Conservation (phyloP, 495 filamentous ascomycete species). For the Niebla homalea region DNA sequence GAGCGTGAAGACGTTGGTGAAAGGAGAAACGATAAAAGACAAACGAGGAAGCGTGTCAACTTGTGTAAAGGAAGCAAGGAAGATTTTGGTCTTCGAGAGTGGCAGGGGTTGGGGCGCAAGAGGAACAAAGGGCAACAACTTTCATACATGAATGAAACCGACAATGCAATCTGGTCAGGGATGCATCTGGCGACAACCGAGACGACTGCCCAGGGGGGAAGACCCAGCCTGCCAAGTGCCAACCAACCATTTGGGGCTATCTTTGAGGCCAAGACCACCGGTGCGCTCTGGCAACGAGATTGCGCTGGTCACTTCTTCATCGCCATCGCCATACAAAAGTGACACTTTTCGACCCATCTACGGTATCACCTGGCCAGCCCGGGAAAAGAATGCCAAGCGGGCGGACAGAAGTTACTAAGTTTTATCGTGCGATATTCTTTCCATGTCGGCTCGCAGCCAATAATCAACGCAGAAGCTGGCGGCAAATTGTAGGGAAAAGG, state of each 20-base stretch:
- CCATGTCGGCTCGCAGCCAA: no score
- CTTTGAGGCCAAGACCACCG: not conserved
- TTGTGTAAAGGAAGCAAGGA: not conserved
- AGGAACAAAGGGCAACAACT: not conserved
- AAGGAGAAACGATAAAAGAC: not conserved
- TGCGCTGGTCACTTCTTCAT: not conserved
- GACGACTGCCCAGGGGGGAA: not conserved
- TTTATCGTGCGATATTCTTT: no score
- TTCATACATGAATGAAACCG: slow-evolving; percentile 6
- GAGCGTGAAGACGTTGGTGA: not conserved
- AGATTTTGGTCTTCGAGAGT: not conserved
- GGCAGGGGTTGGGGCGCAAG: not conserved
- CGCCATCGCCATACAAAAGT: no score
- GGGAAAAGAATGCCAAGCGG: no score
- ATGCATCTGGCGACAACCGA: not conserved
- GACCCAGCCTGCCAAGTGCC: no score
- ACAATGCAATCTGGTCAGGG: slow-evolving; percentile 1
- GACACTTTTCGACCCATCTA: no score
- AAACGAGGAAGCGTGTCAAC: slow-evolving; percentile 3
- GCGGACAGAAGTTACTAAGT: no score
- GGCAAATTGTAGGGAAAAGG: no score
- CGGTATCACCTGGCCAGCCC: no score
- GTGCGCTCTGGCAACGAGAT: not conserved
- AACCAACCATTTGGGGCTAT: not conserved
- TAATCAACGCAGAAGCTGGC: no score